Evolutionary conservation across 345 rosid genomes (phyloP), one percentile per base, ranked within the genome.

Genomic region (Raphanus raphanistrum): DNA sequence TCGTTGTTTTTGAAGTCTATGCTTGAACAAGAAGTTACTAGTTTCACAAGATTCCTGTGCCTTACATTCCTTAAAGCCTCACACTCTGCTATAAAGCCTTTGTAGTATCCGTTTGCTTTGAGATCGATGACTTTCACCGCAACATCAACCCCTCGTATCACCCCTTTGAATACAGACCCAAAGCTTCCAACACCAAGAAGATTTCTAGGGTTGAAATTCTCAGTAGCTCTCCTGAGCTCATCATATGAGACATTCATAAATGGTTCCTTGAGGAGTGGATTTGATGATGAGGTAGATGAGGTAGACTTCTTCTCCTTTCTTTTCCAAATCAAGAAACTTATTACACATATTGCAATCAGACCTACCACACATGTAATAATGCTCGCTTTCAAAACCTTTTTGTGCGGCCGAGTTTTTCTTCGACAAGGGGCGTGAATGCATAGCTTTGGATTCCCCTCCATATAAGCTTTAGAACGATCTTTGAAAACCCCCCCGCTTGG

Each of bases 21-120:
- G 65, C 84, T 86, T 5, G 87, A 83, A 81, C 92, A 86, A 13
- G 86, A 85, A 33, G 88, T 84, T 41, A 88, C 71, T 71, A 86
- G 77, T 73, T 84, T 88, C 43, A 86, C 81, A 31, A 86, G 85
- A 80, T 88, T 88, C 12, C 82, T 74, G 52, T 88, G 89, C 75
- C 89, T 86, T 4, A 78, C 77, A 55, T 77, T 86, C 62, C 76
- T 78, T 43, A 88, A 64, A 54, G 92, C 86, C 54, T 81, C 84
- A 28, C 90, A 88, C 68, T 86, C 87, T 3, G 88, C 85, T 0
- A 72, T 26, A 67, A 88, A 88, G 63, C 86, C 86, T 66, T 75
- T 87, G 31, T 72, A 76, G 16, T 82, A 81, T 69, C 86, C 86
- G 0, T 69, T 74, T 64, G 63, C 80, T 25, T 67, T 65, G 13